Percentiles rank a stretch among this genome's conserved stretches.
Conservation (phyloP, 208 protist genomes). For the Acanthamoeba lenticulata region DNA sequence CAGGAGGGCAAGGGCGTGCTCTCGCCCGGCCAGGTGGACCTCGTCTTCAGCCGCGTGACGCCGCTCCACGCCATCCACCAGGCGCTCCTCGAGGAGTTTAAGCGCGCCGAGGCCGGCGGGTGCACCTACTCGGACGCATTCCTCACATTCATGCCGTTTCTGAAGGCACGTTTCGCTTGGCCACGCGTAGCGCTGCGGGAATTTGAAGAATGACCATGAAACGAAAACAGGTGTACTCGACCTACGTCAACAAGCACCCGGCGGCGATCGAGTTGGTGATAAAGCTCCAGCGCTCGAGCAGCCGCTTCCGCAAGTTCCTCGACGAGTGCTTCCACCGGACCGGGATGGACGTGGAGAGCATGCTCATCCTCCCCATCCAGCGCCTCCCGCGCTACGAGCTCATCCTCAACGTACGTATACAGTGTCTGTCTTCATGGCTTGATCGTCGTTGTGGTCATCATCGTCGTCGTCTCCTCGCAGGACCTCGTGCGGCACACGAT, state of each 20-base stretch:
- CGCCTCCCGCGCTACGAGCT: conserved; percentile 26
- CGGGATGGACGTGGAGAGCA: conserved; percentile 3
- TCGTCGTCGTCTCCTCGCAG: neutral
- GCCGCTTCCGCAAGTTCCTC: conserved; percentile 1
- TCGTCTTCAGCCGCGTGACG: neutral
- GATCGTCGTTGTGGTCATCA: no score
- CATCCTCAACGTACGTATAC: neutral
- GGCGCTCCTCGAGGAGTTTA: neutral
- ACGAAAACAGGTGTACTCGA: conserved; percentile 1
- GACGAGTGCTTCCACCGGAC: neutral
- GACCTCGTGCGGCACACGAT: conserved; percentile 13
- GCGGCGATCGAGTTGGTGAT: conserved; percentile 23
- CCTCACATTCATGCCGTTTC: neutral
- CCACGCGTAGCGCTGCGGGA: neutral
- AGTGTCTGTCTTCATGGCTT: no score
- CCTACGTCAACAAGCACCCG: conserved; percentile 25
- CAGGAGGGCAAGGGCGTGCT: neutral
- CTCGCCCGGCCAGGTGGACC: neutral
- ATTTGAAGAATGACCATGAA: no score
- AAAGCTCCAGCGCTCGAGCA: neutral
- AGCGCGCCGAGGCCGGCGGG: neutral
- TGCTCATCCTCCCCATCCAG: conserved; percentile 47
- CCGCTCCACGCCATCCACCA: neutral
- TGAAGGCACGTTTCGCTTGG: neutral
- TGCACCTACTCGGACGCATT: neutral